Percentiles rank a stretch among this genome's conserved stretches.
phyloP scores from a whole-genome alignment of 805 yeast genomes.

The Ogataea methanolica region DNA sequence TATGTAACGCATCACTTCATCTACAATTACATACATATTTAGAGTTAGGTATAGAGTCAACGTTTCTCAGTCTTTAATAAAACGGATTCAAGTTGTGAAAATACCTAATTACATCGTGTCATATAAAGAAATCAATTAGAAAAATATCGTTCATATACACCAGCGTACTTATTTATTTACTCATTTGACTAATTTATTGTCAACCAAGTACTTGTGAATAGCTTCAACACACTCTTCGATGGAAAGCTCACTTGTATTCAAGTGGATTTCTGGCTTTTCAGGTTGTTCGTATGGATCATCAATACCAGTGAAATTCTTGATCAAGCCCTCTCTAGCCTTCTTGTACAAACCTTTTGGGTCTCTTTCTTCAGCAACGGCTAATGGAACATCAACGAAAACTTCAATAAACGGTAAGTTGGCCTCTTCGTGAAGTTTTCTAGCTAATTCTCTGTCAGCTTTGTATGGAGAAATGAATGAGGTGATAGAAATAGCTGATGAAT shows the following conservation, averaged over 20 bases:
- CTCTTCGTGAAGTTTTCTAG: conserved; percentile 77
- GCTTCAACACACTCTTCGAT: conserved; percentile 78
- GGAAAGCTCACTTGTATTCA: conserved; percentile 64
- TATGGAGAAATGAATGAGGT: conserved; percentile 95
- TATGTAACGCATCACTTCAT: too few relatives aligned
- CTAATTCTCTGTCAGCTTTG: conserved; percentile 74
- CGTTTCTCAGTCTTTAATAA: too few relatives aligned
- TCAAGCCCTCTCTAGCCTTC: conserved; percentile 92
- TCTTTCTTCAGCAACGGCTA: conserved; percentile 92
- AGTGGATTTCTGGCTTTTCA: conserved; percentile 72
- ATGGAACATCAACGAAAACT: conserved; percentile 89
- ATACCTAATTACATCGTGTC: too few relatives aligned
- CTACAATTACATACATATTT: too few relatives aligned
- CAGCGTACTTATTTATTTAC: not conserved
- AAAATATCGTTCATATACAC: not conserved
- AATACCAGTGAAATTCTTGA: conserved; percentile 92
- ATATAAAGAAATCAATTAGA: too few relatives aligned
- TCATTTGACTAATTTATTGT: conserved; percentile 33
- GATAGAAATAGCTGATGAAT: conserved; percentile 80
- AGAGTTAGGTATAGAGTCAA: too few relatives aligned
- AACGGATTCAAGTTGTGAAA: too few relatives aligned
- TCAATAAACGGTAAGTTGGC: conserved; percentile 80
- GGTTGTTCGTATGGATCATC: conserved; percentile 97
- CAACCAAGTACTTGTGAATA: conserved; percentile 63
- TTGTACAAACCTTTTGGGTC: conserved; percentile 97